These are phyloP conservation scores for Ceriops decandra DNA, from an alignment of 345 rosid species.

Conservation along the genomic window DNA sequence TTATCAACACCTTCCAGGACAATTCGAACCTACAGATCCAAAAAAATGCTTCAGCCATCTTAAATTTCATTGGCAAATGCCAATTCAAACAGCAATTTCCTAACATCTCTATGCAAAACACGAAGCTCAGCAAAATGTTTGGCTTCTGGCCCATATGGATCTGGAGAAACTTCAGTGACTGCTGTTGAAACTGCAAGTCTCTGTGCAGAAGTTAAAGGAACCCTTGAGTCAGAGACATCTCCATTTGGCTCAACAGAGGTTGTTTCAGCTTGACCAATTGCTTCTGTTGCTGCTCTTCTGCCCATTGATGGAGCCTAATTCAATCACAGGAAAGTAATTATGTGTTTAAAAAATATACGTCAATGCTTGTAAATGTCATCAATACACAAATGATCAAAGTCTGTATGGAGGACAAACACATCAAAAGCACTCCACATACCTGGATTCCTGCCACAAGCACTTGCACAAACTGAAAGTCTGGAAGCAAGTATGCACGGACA, in stretches of 20 bases:
- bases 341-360: constrained; percentile 2
- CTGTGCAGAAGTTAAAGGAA: constrained; percentile 85
- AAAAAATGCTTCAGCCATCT: background rate
- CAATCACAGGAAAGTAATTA: constrained; percentile 15
- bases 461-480: constrained; percentile 91
- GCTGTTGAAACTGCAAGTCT: constrained; percentile 68
- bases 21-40: constrained; percentile 70
- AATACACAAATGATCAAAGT: background rate
- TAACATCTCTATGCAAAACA: constrained; percentile 80
- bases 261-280: constrained; percentile 39
- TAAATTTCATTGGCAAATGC: background rate
- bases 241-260: constrained; percentile 61
- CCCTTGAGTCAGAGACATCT: constrained; percentile 57
- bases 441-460: constrained; percentile 96
- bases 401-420: background rate
- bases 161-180: constrained; percentile 60
- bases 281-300: constrained; percentile 54
- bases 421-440: constrained; percentile 34
- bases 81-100: constrained; percentile 13
- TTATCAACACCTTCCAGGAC: constrained; percentile 97
- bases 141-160: constrained; percentile 83
- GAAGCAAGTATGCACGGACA: constrained; percentile 86
- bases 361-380: background rate
- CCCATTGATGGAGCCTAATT: constrained; percentile 80
- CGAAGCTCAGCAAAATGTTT: constrained; percentile 88